Conservation (phyloP, 148 eudicot species). For the Chenopodium formosanum region DNA sequence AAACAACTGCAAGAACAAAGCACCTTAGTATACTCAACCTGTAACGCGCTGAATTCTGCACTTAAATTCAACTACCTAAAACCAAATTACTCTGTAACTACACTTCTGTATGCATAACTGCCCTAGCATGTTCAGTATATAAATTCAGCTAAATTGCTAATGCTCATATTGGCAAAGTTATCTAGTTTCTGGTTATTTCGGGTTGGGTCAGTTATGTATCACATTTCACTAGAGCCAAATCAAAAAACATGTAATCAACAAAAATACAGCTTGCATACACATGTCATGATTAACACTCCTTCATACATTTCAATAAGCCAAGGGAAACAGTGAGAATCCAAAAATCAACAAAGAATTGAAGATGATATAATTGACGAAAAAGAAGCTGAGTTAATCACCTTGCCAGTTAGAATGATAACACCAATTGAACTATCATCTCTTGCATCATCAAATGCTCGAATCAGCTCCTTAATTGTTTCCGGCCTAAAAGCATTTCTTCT, state of each 20-base stretch:
- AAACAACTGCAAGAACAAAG: neutral
- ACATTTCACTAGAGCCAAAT: neutral
- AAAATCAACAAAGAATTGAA: neutral
- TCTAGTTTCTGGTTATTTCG: too few relatives aligned
- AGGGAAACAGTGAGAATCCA: too few relatives aligned
- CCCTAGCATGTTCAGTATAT: too few relatives aligned
- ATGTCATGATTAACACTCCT: too few relatives aligned
- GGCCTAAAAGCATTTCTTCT: slow-evolving; percentile 96
- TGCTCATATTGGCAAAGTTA: too few relatives aligned
- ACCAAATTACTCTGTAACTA: too few relatives aligned
- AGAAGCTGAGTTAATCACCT: slow-evolving; percentile 37
- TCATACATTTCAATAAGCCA: too few relatives aligned
- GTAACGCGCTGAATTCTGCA: too few relatives aligned
- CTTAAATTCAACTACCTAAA: too few relatives aligned
- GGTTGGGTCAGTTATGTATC: neutral
- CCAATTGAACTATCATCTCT: slow-evolving; percentile 84
- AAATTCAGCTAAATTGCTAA: too few relatives aligned
- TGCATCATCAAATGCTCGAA: slow-evolving; percentile 83
- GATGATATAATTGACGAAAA: neutral
- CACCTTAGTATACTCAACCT: neutral
- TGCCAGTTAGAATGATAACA: slow-evolving; percentile 89
- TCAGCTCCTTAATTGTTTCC: slow-evolving; percentile 80
- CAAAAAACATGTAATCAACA: neutral
- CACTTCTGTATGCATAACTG: too few relatives aligned
- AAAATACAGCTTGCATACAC: neutral